Percentiles rank a stretch among this genome's conserved stretches.
Conservation (phyloP, 768 basidiomycete genomes). For the Suillus occidentalis region DNA sequence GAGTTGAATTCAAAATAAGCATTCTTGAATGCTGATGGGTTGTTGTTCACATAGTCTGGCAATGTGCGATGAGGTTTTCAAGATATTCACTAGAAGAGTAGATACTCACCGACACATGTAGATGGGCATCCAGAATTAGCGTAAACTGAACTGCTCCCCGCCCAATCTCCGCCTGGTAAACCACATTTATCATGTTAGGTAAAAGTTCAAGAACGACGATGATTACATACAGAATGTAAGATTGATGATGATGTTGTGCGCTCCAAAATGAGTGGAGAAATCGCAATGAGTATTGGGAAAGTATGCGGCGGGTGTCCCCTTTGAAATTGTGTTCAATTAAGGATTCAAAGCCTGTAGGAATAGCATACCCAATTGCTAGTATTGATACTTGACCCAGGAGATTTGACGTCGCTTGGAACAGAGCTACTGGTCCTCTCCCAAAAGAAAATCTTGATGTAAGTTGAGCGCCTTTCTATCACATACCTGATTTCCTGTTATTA, state of each 20-base stretch:
- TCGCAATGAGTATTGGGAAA: constrained; percentile 64
- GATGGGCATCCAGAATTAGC: constrained; percentile 25
- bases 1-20: constrained; percentile 43
- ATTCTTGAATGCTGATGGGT: constrained; percentile 31
- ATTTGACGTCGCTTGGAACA: constrained; percentile 36
- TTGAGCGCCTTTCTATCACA: constrained; percentile 31
- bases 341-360: not conserved
- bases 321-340: constrained; percentile 3
- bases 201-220: constrained; percentile 13
- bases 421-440: constrained; percentile 38
- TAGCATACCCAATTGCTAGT: constrained; percentile 26
- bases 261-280: constrained; percentile 50
- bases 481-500: constrained; percentile 27
- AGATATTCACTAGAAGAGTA: not conserved
- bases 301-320: constrained; percentile 60
- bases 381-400: constrained; percentile 20
- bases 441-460: constrained; percentile 38
- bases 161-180: constrained; percentile 30
- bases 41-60: constrained; percentile 35
- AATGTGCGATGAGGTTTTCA: not conserved
- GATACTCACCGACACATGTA: constrained; percentile 25
- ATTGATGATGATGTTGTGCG: constrained; percentile 68
- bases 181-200: not conserved
- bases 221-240: constrained; percentile 27
- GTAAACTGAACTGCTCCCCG: constrained; percentile 23